Base-by-base conservation (phyloP, 805 yeast species). In the Ogataea minuta region DNA sequence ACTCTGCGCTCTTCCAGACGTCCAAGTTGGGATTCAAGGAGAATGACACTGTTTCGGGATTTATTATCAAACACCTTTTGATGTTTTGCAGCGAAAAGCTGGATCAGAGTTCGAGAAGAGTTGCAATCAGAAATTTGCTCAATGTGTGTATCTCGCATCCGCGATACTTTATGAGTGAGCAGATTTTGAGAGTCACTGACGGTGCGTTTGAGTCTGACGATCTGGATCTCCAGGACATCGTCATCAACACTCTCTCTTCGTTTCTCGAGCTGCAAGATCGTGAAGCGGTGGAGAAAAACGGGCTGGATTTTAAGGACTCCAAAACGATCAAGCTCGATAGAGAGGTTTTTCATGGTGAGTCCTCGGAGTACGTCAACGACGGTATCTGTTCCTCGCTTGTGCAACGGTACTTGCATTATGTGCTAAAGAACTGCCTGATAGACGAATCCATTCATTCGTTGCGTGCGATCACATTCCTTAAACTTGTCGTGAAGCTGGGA, bases 321-420 rank as follows among this genome's bases (percentile, higher is more conserved):
- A 60, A 63, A 10, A 49, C 49, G 2, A 28, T 55, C 8, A 54
- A 59, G 23, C 49, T 73, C 4, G 84, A 76, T 48, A 60, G 70
- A 10, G 70, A 67, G 6, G 74, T 71, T 0, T 74, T 81, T 48
- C 78, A 77, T 49, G 87, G 85, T 0, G 65, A 67, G 26, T 64
- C 77, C 0, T 60, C 67, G 25, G 61, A 71, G 1, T 70, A 74
- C 34, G 63, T 72, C 17, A 73, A 69, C 51, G 93, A 85, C 53
- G 84, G 89, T 10, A 77, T 86, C 0, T 81, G 93, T 55, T 75
- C 91, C 0, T 81, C 84, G 0, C 50, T 88, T 9, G 81, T 79
- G 4, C 87, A 85, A 39, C 62, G 87, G 25, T 85, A 79, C 51
- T 57, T 81, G 35, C 57, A 57, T 3, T 46, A 62, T 2, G 68